phyloP scores from a whole-genome alignment of 805 yeast genomes.

The Candida insectorum region DNA sequence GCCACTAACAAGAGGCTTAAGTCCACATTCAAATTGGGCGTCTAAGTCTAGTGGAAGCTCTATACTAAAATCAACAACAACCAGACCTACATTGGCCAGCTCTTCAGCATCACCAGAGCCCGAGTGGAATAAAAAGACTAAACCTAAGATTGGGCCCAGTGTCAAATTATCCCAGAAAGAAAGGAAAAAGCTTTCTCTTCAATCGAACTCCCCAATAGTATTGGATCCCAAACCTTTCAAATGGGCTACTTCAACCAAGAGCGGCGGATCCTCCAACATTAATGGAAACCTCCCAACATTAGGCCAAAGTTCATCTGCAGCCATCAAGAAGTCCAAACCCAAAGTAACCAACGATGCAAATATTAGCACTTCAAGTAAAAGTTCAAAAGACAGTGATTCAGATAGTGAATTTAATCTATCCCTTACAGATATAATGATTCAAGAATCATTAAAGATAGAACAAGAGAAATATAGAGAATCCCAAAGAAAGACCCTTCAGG shows the following conservation, averaged over 20 bases:
- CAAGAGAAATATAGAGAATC: slow-evolving; percentile 24
- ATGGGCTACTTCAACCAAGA: slow-evolving; percentile 1
- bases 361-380: not conserved
- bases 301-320: no score
- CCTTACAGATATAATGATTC: slow-evolving; percentile 42
- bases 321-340: no score
- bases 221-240: not conserved
- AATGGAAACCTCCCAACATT: no score
- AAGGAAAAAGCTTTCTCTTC: slow-evolving; percentile 39
- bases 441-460: slow-evolving; percentile 41
- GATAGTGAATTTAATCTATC: slow-evolving; percentile 20
- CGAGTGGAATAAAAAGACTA: slow-evolving; percentile 13
- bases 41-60: slow-evolving; percentile 13
- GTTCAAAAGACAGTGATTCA: slow-evolving; percentile 2
- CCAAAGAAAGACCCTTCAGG: slow-evolving; percentile 51
- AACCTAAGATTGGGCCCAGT: slow-evolving; percentile 32
- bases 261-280: no score
- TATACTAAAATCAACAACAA: slow-evolving; percentile 4
- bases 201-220: not conserved
- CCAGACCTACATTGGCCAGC: not conserved
- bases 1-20: slow-evolving; percentile 18
- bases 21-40: slow-evolving; percentile 28
- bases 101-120: not conserved
- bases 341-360: no score
- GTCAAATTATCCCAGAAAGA: slow-evolving; percentile 58